phyloP scores from a whole-genome alignment of 75 land plant species.

The Adiantum capillusveneris region DNA sequence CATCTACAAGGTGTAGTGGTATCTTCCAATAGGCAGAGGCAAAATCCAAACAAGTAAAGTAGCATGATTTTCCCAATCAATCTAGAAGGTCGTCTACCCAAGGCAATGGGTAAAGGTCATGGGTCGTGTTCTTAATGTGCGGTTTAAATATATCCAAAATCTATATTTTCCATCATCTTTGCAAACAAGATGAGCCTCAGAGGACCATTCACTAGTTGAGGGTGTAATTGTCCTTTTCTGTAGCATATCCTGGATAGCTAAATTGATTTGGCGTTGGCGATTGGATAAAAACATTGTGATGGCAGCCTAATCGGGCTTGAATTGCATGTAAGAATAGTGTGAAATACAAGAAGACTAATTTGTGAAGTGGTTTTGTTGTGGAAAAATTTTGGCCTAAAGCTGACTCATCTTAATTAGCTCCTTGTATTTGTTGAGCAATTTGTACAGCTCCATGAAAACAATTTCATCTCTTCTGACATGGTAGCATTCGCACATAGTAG shows the following conservation, averaged over 20 bases:
- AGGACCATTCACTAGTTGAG: background rate
- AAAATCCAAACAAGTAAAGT: no score
- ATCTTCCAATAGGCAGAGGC: no score
- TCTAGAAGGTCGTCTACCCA: background rate
- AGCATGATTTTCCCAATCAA: background rate
- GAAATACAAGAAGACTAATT: no score
- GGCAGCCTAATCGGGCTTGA: background rate
- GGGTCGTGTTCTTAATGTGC: background rate
- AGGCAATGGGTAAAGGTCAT: slow-evolving; percentile 1
- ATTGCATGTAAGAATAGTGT: background rate
- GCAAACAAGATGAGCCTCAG: background rate
- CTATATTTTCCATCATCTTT: background rate
- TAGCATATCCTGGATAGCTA: background rate
- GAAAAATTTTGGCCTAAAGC: no score
- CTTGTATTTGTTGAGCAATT: no score
- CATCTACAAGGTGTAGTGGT: no score
- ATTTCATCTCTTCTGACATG: no score
- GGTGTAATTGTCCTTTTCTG: background rate
- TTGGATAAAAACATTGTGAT: background rate
- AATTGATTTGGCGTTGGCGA: background rate
- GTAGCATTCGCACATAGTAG: no score
- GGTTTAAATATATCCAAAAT: background rate
- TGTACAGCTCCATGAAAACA: no score
- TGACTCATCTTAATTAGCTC: no score
- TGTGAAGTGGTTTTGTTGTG: no score